Conservation (phyloP, 306 rosid species). For the Sechiopsis laciniata region DNA sequence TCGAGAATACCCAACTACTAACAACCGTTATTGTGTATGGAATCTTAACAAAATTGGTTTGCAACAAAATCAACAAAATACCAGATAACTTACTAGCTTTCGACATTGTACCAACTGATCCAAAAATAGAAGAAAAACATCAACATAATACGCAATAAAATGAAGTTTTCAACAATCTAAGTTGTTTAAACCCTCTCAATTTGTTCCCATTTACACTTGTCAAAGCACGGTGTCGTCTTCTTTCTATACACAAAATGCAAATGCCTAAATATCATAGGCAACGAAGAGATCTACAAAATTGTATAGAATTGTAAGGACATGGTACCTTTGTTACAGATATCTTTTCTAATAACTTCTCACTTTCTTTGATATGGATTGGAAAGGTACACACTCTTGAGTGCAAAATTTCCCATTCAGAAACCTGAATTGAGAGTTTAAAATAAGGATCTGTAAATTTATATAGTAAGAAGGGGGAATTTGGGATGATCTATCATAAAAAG, state of each 20-base stretch:
- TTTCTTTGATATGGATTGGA: slow-evolving; percentile 56
- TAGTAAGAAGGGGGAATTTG: slow-evolving; percentile 27
- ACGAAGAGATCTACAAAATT: not conserved
- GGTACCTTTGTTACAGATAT: slow-evolving; percentile 55
- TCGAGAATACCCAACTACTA: too few relatives aligned
- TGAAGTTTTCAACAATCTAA: not conserved
- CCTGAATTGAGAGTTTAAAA: slow-evolving; percentile 39
- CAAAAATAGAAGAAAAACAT: too few relatives aligned
- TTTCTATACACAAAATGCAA: not conserved
- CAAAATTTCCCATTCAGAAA: slow-evolving; percentile 68
- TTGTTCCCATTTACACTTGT: slow-evolving; percentile 8
- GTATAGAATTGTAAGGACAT: not conserved
- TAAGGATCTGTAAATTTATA: slow-evolving; percentile 30
- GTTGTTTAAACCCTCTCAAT: not conserved
- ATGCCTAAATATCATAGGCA: not conserved
- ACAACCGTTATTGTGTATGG: too few relatives aligned
- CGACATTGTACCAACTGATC: too few relatives aligned
- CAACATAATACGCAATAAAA: not conserved
- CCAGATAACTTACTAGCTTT: too few relatives aligned
- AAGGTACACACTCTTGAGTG: slow-evolving; percentile 56
- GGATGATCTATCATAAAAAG: slow-evolving; percentile 13
- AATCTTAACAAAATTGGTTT: too few relatives aligned
- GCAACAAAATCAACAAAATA: too few relatives aligned
- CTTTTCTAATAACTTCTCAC: slow-evolving; percentile 45
- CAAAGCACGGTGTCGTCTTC: not conserved